Conservation (phyloP, 2,329 filamentous ascomycete genomes). For the Onygena corvina region DNA sequence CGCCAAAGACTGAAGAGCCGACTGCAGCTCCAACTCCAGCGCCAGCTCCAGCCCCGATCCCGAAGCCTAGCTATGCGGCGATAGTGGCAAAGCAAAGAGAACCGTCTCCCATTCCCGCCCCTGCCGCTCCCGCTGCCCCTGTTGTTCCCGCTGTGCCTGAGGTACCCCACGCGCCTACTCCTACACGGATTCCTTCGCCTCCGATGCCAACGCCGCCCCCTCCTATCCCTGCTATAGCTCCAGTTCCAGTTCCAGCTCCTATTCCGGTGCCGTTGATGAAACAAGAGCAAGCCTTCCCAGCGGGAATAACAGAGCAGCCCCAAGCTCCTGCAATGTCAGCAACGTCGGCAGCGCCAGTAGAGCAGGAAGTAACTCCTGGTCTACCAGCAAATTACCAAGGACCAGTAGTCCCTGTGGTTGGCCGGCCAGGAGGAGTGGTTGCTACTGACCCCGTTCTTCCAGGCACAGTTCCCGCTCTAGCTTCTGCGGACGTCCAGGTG, state of each 20-base stretch:
- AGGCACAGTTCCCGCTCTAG: background rate
- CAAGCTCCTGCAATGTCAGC: background rate
- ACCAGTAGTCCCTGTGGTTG: background rate
- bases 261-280: constrained; percentile 1
- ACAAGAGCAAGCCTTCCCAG: background rate
- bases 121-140: background rate
- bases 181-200: background rate
- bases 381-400: background rate
- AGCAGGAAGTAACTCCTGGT: background rate
- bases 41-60: background rate
- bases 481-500: background rate
- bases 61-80: background rate
- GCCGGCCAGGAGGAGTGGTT: background rate
- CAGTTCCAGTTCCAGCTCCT: background rate
- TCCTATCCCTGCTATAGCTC: background rate
- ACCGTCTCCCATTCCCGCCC: background rate
- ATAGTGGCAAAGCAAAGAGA: background rate
- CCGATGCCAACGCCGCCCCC: background rate
- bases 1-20: background rate
- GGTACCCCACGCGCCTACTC: background rate
- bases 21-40: background rate
- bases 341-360: too few species aligned
- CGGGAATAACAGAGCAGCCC: background rate
- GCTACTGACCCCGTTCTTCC: background rate
- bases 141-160: background rate